These are phyloP conservation scores for Xylaria sp. DNA, from an alignment of 2,329 filamentous ascomycete species.

Conservation along the genomic window DNA sequence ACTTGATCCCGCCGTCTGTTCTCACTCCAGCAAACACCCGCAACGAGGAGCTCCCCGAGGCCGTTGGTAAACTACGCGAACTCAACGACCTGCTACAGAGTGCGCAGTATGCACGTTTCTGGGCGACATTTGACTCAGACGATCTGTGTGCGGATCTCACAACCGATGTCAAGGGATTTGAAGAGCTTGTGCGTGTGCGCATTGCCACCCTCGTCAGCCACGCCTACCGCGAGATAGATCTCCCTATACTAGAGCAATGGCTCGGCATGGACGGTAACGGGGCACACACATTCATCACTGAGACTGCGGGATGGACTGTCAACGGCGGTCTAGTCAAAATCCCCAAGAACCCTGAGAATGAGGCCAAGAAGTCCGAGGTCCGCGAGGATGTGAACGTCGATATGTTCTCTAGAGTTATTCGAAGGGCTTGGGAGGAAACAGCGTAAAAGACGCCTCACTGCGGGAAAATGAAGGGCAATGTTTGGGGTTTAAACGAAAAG, in stretches of 20 bases:
- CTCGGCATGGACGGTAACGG: conserved; percentile 75
- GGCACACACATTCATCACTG: conserved; percentile 81
- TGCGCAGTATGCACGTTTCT: conserved; percentile 92
- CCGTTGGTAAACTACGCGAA: conserved; percentile 84
- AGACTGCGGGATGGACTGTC: conserved; percentile 88
- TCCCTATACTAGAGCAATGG: conserved; percentile 78
- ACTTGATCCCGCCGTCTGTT: conserved; percentile 89
- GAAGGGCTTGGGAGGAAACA: conserved; percentile 86
- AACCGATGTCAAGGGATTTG: conserved; percentile 93
- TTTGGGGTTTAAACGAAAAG: conserved; percentile 23
- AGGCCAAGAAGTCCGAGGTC: conserved; percentile 95
- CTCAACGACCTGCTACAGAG: conserved; percentile 90
- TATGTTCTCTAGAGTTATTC: conserved; percentile 82
- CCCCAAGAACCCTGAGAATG: conserved; percentile 94
- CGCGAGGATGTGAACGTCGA: conserved; percentile 94
- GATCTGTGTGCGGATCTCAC: conserved; percentile 96
- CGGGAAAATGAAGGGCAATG: neutral
- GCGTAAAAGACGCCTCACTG: conserved; percentile 55
- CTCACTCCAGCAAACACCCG: conserved; percentile 66
- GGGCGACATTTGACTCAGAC: conserved; percentile 90
- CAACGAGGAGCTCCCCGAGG: conserved; percentile 82
- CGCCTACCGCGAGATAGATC: conserved; percentile 77
- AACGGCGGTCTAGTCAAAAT: conserved; percentile 76
- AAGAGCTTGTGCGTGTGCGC: conserved; percentile 89
- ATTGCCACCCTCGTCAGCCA: conserved; percentile 90